Conservation (phyloP, 768 basidiomycete genomes). For the Crassisporium funariophilum region DNA sequence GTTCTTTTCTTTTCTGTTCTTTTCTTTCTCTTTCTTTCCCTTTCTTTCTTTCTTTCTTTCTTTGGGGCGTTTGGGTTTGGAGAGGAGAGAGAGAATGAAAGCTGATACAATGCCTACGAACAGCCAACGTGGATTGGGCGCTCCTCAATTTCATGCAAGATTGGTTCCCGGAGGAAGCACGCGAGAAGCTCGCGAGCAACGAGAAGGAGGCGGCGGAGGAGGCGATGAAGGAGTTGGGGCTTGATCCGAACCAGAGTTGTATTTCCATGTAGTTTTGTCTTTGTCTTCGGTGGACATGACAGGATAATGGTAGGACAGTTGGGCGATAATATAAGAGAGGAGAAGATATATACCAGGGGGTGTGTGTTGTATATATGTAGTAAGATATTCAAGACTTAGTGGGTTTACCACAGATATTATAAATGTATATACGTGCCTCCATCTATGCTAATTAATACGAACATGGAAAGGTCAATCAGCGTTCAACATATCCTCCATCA, state of each 20-base stretch:
- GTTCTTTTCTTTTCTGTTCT: constrained; percentile 3
- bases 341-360: background rate
- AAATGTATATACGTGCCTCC: no score
- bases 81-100: no score
- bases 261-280: constrained; percentile 48
- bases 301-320: no score
- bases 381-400: no score
- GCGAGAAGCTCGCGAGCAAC: constrained; percentile 72
- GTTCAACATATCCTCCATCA: constrained; percentile 55
- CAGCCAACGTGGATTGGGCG: constrained; percentile 81
- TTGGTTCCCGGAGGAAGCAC: constrained; percentile 89
- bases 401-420: no score
- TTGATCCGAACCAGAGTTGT: constrained; percentile 49
- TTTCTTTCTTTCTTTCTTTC: no score
- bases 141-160: constrained; percentile 85
- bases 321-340: background rate
- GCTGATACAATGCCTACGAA: no score
- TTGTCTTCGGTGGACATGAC: no score
- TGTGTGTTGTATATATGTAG: no score
- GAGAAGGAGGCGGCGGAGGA: constrained; percentile 74
- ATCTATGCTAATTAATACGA: no score
- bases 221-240: constrained; percentile 64
- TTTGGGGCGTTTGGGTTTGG: no score
- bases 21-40: background rate
- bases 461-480: no score